Conservation (phyloP, 2,329 filamentous ascomycete species). For the Fragosphaeria purpurea region DNA sequence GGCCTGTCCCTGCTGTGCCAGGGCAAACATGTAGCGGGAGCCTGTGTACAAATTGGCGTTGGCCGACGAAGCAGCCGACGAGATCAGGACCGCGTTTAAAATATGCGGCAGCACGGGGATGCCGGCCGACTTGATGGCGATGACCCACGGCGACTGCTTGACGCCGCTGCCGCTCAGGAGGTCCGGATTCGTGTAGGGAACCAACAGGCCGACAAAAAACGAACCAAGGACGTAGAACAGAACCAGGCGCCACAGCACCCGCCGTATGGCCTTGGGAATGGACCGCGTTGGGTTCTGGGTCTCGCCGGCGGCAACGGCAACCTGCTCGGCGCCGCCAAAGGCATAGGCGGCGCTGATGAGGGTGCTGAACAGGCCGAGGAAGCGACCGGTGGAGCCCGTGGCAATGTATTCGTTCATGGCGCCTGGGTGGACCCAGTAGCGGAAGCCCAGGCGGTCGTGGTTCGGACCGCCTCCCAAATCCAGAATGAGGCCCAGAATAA, state of each 20-base stretch:
- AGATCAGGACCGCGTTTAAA: constrained; percentile 67
- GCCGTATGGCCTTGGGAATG: constrained; percentile 52
- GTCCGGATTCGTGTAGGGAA: constrained; percentile 19
- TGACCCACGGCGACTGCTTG: constrained; percentile 52
- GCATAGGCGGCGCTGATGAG: constrained; percentile 46
- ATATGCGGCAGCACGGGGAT: constrained; percentile 59
- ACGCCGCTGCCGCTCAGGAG: constrained; percentile 21
- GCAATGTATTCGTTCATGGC: constrained; percentile 33
- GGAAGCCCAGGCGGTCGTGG: constrained; percentile 38
- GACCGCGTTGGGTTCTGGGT: constrained; percentile 52
- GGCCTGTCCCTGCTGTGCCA: constrained; percentile 49
- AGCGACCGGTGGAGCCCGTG: constrained; percentile 27
- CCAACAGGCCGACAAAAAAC: constrained; percentile 20
- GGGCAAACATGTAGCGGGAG: constrained; percentile 47
- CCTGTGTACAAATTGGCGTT: constrained; percentile 55
- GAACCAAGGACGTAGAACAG: constrained; percentile 22
- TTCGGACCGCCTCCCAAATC: constrained; percentile 45
- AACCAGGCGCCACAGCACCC: constrained; percentile 21
- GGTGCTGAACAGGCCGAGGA: constrained; percentile 29
- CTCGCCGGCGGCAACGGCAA: constrained; percentile 53
- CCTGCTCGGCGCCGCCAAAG: constrained; percentile 52
- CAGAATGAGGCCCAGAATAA: constrained; percentile 45
- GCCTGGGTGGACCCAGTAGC: constrained; percentile 37
- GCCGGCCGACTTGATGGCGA: constrained; percentile 60
- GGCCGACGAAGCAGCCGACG: constrained; percentile 57